Evolutionary conservation across 2,329 filamentous ascomycete species (phyloP).

Genomic region (Botryotinia calthae): DNA sequence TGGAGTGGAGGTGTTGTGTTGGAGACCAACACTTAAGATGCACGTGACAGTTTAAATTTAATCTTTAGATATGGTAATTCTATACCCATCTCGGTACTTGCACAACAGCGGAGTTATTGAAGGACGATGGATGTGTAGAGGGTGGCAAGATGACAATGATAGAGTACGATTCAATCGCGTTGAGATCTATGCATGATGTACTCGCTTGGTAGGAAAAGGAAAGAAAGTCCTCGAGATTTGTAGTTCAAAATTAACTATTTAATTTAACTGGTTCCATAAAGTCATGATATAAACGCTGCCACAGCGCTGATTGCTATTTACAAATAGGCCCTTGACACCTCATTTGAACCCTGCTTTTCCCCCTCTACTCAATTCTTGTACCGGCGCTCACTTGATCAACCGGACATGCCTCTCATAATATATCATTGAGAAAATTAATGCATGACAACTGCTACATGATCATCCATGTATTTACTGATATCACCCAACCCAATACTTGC

Average conservation of each 20-base stretch:
- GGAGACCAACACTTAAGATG: not conserved
- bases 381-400: not conserved
- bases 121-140: not conserved
- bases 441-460: conserved; percentile 51
- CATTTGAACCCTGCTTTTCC: not conserved
- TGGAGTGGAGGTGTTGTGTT: not conserved
- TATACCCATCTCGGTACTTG: not conserved
- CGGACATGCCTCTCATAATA: not conserved
- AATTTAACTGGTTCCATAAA: not conserved
- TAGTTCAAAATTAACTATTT: not conserved
- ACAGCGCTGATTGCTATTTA: not conserved
- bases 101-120: not conserved
- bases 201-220: not conserved
- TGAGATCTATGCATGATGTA: not conserved
- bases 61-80: not conserved
- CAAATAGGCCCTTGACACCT: not conserved
- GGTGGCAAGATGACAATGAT: not conserved
- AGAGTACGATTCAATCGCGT: not conserved
- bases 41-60: not conserved
- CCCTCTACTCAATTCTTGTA: not conserved
- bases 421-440: not conserved
- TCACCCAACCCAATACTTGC: conserved; percentile 58
- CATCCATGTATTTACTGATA: conserved; percentile 57
- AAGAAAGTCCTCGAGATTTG: not conserved
- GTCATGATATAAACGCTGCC: not conserved